Conservation (phyloP, 2,329 filamentous ascomycete genomes). For the Talaromyces sp. region DNA sequence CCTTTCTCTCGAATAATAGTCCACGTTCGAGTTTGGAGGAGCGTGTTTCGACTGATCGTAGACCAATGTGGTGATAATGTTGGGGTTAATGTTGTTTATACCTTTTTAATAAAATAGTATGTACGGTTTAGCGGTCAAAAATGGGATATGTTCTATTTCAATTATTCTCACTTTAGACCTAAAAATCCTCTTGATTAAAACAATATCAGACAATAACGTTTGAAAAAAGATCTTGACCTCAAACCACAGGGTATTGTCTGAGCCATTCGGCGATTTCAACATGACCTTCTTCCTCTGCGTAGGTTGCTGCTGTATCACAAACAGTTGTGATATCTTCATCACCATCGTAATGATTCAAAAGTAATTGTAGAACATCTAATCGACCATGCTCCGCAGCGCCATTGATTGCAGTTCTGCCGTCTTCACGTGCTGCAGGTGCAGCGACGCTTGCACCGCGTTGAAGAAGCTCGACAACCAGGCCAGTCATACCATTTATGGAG, state of each 20-base stretch:
- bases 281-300: not conserved
- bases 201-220: not conserved
- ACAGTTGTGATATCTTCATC: not conserved
- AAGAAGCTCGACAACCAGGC: constrained; percentile 12
- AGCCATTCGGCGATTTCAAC: constrained; percentile 4
- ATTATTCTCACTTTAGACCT: not conserved
- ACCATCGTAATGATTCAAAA: constrained; percentile 15
- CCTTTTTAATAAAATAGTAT: not conserved
- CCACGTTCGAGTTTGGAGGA: not conserved
- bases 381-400: constrained; percentile 21
- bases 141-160: not conserved
- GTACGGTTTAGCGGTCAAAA: not conserved
- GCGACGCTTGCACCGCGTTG: constrained; percentile 11
- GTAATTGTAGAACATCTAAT: constrained; percentile 22
- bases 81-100: not conserved
- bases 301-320: not conserved
- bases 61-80: not conserved
- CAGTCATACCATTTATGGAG: constrained; percentile 2
- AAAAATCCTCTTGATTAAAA: not conserved
- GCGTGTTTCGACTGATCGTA: not conserved
- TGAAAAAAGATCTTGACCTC: not conserved
- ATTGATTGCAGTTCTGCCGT: constrained; percentile 20
- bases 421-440: constrained; percentile 6
- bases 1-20: not conserved
- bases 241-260: not conserved